Evolutionary conservation across 768 basidiomycete genomes (phyloP).

Genomic region (Tricholoma furcatifolium): DNA sequence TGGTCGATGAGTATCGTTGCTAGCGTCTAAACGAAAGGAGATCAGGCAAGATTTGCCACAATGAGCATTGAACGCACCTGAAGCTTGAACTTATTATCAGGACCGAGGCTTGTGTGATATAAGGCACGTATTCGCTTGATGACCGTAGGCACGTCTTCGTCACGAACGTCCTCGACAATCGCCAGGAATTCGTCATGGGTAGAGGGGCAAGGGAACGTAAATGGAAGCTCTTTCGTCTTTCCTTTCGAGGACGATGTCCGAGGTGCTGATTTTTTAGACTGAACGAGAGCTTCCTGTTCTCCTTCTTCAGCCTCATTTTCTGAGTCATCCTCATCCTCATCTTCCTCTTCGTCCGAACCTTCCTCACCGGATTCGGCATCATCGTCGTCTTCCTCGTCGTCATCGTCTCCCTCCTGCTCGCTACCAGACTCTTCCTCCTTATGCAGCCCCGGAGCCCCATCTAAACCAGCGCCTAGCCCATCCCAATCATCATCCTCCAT

Average conservation of each 20-base stretch:
- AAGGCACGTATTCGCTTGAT: slow-evolving; percentile 88
- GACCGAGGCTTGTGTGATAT: slow-evolving; percentile 89
- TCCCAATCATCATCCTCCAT: slow-evolving; percentile 39
- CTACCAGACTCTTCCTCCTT: slow-evolving; percentile 35
- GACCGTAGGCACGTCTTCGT: slow-evolving; percentile 74
- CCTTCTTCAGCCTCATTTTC: slow-evolving; percentile 35
- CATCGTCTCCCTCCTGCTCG: slow-evolving; percentile 41
- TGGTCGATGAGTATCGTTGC: slow-evolving; percentile 85
- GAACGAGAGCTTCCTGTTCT: slow-evolving; percentile 44
- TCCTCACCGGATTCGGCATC: slow-evolving; percentile 22
- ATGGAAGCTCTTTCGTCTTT: slow-evolving; percentile 71
- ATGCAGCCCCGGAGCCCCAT: slow-evolving; percentile 30
- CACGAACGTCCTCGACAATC: slow-evolving; percentile 68
- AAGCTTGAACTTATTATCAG: slow-evolving; percentile 89
- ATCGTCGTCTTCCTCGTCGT: slow-evolving; percentile 20
- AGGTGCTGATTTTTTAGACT: slow-evolving; percentile 19
- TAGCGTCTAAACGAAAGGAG: slow-evolving; percentile 49
- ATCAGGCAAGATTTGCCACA: neutral
- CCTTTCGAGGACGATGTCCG: slow-evolving; percentile 30
- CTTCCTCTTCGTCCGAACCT: slow-evolving; percentile 35
- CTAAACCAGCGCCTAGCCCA: slow-evolving; percentile 41
- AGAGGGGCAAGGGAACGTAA: slow-evolving; percentile 86
- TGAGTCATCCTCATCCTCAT: slow-evolving; percentile 33
- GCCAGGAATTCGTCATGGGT: slow-evolving; percentile 89
- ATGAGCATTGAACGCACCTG: slow-evolving; percentile 53